phyloP scores from a whole-genome alignment of 202 grass and related monocot species.

The Schoenoplectus tabernaemontani region DNA sequence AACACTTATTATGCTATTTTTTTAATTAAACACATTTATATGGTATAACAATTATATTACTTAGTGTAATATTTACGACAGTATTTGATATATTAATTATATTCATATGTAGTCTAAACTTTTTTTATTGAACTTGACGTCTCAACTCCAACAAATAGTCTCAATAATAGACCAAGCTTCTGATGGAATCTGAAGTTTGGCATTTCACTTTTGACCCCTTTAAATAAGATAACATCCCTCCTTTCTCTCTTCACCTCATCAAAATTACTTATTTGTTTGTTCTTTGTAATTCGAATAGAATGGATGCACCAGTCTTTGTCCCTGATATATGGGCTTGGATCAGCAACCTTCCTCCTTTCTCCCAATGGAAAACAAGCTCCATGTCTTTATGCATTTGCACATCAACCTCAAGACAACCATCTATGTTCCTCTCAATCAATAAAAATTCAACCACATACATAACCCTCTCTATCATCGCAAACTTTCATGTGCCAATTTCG shows the following conservation, averaged over 20 bases:
- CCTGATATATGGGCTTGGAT: conserved; percentile 73
- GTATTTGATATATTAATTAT: too few species aligned
- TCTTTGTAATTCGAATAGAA: conserved; percentile 15
- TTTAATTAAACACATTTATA: too few species aligned
- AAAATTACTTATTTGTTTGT: not conserved
- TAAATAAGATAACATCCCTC: conserved; percentile 13
- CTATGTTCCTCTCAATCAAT: conserved; percentile 46
- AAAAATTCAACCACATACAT: conserved; percentile 42
- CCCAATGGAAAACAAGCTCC: conserved; percentile 56
- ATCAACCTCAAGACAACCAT: conserved; percentile 27
- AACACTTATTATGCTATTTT: too few species aligned
- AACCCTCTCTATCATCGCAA: conserved; percentile 65
- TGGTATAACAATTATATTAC: too few species aligned
- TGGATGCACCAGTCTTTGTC: conserved; percentile 45
- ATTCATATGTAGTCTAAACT: too few species aligned
- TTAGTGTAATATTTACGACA: too few species aligned
- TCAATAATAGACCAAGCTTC: not conserved
- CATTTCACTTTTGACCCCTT: conserved; percentile 6
- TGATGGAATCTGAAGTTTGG: conserved; percentile 23
- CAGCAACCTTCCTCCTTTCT: conserved; percentile 54
- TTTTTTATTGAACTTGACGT: too few species aligned
- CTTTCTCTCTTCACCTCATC: conserved; percentile 1
- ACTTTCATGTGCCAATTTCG: conserved; percentile 45
- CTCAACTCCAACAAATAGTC: too few species aligned
- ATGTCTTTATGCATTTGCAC: conserved; percentile 71